These are phyloP conservation scores for Lachnellula suecica DNA, from an alignment of 2,329 filamentous ascomycete species.

Conservation along the genomic window DNA sequence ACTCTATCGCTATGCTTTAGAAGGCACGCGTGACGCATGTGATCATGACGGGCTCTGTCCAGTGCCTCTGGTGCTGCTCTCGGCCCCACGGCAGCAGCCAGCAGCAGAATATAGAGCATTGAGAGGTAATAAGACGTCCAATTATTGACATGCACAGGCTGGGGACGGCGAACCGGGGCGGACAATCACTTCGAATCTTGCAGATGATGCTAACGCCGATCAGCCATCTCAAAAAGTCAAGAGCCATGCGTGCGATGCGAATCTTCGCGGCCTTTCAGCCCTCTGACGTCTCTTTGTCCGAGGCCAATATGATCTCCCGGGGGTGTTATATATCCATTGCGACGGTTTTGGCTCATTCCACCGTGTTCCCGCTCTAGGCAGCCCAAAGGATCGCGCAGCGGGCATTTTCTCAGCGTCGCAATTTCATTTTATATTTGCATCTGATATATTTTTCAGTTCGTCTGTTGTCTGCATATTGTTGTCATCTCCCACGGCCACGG, in stretches of 20 bases:
- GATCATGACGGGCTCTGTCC: no score
- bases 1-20: not conserved
- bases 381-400: not conserved
- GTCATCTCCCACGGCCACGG: conserved; percentile 10
- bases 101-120: not conserved
- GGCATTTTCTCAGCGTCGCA: not conserved
- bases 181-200: conserved; percentile 4
- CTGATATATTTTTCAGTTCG: not conserved
- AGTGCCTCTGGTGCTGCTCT: no score
- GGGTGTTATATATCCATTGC: not conserved
- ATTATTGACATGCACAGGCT: not conserved
- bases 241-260: not conserved
- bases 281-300: not conserved
- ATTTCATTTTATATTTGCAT: conserved; percentile 1
- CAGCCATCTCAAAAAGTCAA: conserved; percentile 16
- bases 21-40: not conserved
- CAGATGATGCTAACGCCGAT: conserved; percentile 18
- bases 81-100: not conserved
- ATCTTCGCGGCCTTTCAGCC: not conserved
- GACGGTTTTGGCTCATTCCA: no score
- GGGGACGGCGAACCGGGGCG: not conserved
- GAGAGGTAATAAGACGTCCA: not conserved
- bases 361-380: no score
- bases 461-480: conserved; percentile 3
- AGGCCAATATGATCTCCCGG: not conserved